These are phyloP conservation scores for Arthrobotrys megalospora DNA, from an alignment of 2,329 filamentous ascomycete species.

Conservation along the genomic window DNA sequence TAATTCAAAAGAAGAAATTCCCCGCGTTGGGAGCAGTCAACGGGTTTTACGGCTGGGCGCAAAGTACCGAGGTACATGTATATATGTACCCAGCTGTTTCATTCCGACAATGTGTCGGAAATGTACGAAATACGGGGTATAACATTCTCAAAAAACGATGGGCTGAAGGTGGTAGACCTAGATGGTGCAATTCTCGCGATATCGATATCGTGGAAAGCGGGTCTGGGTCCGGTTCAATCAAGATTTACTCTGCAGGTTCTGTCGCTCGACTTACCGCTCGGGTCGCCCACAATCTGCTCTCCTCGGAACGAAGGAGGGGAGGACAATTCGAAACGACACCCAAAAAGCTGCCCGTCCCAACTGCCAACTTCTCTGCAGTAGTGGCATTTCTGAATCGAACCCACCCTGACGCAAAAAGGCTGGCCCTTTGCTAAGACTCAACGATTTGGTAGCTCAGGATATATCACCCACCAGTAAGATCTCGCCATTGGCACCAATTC, in stretches of 20 bases:
- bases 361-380: conserved; percentile 19
- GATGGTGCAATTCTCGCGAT: conserved; percentile 59
- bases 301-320: conserved; percentile 18
- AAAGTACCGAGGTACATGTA: conserved; percentile 16
- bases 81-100: neutral
- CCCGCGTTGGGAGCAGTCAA: conserved; percentile 39
- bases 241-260: conserved; percentile 51
- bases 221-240: conserved; percentile 47
- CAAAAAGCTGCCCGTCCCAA: conserved; percentile 19
- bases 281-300: conserved; percentile 13
- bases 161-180: conserved; percentile 13
- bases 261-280: conserved; percentile 29
- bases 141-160: conserved; percentile 23
- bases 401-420: conserved; percentile 21
- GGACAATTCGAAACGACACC: conserved; percentile 44
- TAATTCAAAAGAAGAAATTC: conserved; percentile 49
- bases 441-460: conserved; percentile 35
- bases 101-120: conserved; percentile 3
- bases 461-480: conserved; percentile 56
- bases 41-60: conserved; percentile 13
- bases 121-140: conserved; percentile 24
- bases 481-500: neutral
- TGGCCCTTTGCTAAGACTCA: neutral
- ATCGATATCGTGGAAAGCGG: conserved; percentile 58
- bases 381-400: conserved; percentile 16